phyloP scores from a whole-genome alignment of 2,329 filamentous ascomycete genomes.

The Salinomyces thailandicus region DNA sequence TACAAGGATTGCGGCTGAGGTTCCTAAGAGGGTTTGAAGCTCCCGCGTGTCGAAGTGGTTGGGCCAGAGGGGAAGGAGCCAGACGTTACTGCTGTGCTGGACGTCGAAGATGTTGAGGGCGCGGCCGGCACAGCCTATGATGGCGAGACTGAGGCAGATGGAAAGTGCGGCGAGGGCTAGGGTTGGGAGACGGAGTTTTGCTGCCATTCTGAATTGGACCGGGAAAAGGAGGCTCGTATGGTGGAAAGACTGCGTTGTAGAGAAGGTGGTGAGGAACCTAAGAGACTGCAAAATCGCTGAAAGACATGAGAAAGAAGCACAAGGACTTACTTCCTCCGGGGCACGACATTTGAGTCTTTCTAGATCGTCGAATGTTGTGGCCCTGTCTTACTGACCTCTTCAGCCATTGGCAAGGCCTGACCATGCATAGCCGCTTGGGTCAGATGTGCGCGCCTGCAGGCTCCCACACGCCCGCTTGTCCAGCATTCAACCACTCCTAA shows the following conservation, averaged over 20 bases:
- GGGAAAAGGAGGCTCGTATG: not conserved
- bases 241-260: no score
- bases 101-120: conserved; percentile 34
- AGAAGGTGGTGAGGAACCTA: not conserved
- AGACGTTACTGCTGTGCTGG: conserved; percentile 34
- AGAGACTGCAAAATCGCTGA: not conserved
- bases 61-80: conserved; percentile 40
- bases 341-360: no score
- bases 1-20: conserved; percentile 27
- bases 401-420: no score
- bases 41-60: conserved; percentile 37
- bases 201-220: conserved; percentile 1
- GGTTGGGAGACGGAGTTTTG: conserved; percentile 16
- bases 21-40: conserved; percentile 32
- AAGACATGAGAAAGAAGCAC: not conserved
- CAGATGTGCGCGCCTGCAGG: not conserved
- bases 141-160: conserved; percentile 30
- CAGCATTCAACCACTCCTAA: no score
- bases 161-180: conserved; percentile 19
- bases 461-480: no score
- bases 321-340: not conserved
- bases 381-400: no score
- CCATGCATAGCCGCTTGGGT: not conserved
- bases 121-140: conserved; percentile 35
- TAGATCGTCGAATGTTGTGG: no score